phyloP scores from a whole-genome alignment of 331 rosid genomes.

The Spiraea crenata region DNA sequence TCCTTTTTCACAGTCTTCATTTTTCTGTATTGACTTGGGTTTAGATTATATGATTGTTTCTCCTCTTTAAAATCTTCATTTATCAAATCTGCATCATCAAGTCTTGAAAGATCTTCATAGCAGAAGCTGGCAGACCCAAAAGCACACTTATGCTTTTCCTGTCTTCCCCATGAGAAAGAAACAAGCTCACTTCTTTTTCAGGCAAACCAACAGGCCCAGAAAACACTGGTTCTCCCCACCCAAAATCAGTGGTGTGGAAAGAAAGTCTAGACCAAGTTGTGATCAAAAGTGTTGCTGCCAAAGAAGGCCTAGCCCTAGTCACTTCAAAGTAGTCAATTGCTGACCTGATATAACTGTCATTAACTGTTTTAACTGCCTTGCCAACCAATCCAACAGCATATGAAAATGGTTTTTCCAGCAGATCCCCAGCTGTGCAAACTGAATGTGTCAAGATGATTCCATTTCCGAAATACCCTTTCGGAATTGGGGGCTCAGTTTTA shows the following conservation, averaged over 20 bases:
- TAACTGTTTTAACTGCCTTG: constrained; percentile 55
- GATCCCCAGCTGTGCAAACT: constrained; percentile 50
- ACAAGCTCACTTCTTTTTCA: constrained; percentile 62
- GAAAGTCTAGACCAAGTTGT: constrained; percentile 79
- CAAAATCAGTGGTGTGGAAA: constrained; percentile 75
- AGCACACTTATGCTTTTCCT: constrained; percentile 65
- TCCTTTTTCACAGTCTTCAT: background rate
- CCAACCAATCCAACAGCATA: constrained; percentile 47
- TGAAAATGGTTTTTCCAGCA: constrained; percentile 50
- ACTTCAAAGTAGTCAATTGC: constrained; percentile 75
- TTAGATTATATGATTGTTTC: background rate
- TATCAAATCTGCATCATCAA: constrained; percentile 41
- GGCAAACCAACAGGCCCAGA: constrained; percentile 88
- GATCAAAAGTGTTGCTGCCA: constrained; percentile 71
- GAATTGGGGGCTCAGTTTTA: constrained; percentile 63
- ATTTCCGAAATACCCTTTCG: constrained; percentile 70
- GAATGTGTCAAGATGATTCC: constrained; percentile 70
- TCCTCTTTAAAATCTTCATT: background rate
- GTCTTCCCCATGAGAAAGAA: constrained; percentile 56
- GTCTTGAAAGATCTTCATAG: constrained; percentile 64
- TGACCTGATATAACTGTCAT: constrained; percentile 67
- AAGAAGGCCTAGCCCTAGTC: constrained; percentile 69
- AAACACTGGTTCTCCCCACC: constrained; percentile 81
- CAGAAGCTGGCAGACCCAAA: constrained; percentile 83
- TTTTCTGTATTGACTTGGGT: constrained; percentile 1